These are phyloP conservation scores for Claviceps pazoutovae DNA, from an alignment of 2,329 filamentous ascomycete genomes.

Conservation along the genomic window DNA sequence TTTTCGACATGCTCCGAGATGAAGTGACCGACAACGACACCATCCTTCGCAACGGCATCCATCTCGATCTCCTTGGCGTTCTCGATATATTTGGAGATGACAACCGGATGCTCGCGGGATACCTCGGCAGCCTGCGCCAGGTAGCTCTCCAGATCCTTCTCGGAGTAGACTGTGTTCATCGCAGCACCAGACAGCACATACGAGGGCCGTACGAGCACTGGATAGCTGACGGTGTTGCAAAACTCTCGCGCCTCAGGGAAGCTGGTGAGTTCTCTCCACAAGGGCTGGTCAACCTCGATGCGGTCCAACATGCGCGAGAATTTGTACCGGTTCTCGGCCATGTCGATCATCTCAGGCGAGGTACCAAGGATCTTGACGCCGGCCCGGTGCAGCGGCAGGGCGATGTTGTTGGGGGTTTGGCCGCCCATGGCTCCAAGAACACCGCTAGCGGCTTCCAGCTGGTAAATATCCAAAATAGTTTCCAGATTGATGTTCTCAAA, in stretches of 20 bases:
- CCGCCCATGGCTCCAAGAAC: constrained; percentile 94
- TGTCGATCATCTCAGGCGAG: constrained; percentile 97
- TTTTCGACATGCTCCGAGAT: constrained; percentile 99
- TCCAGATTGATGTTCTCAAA: constrained; percentile 93
- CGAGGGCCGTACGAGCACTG: constrained; percentile 86
- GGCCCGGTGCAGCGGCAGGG: constrained; percentile 71
- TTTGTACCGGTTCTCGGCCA: constrained; percentile 94
- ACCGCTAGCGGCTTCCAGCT: constrained; percentile 68
- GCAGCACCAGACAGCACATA: constrained; percentile 95
- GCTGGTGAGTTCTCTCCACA: constrained; percentile 95
- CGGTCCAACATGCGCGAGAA: constrained; percentile 96
- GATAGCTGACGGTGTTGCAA: constrained; percentile 79
- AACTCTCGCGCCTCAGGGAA: constrained; percentile 81
- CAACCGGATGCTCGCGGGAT: constrained; percentile 87
- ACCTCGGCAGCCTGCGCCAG: constrained; percentile 85
- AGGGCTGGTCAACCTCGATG: constrained; percentile 88
- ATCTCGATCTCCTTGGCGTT: constrained; percentile 99
- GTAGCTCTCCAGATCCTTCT: constrained; percentile 80
- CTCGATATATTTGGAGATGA: constrained; percentile 99
- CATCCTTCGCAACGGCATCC: constrained; percentile 89
- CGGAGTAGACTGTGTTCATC: constrained; percentile 98
- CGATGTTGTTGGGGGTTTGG: constrained; percentile 96
- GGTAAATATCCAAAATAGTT: constrained; percentile 84
- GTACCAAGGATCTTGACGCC: constrained; percentile 91
- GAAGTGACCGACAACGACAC: constrained; percentile 85